Conservation (phyloP, 345 rosid species). For the Murraya paniculata region DNA sequence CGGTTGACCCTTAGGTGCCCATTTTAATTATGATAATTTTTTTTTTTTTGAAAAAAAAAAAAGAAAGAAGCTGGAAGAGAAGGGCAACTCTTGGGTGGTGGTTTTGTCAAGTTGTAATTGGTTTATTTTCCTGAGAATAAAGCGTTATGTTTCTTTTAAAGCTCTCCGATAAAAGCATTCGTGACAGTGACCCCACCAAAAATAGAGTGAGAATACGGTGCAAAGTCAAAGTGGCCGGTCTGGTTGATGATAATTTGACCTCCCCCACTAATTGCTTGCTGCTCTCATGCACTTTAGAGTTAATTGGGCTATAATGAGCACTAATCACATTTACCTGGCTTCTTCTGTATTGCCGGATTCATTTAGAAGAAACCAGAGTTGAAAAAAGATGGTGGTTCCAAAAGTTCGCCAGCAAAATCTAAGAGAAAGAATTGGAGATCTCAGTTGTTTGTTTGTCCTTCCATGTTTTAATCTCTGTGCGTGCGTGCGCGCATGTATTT, state of each 20-base stretch:
- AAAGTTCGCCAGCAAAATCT: neutral
- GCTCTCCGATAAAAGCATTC: neutral
- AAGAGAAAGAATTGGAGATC: neutral
- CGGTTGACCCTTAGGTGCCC: conserved; percentile 19
- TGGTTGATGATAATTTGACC: neutral
- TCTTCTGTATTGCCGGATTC: neutral
- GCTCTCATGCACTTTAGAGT: neutral
- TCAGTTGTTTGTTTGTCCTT: neutral
- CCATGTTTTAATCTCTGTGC: neutral
- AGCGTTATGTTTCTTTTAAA: neutral
- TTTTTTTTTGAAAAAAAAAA: too few species aligned
- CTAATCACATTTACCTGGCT: neutral
- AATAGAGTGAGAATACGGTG: neutral
- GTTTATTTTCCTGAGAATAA: neutral
- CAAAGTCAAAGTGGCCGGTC: conserved; percentile 14
- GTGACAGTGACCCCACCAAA: neutral
- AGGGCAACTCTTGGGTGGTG: neutral
- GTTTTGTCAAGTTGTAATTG: neutral
- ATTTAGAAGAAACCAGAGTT: neutral
- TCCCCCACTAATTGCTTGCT: neutral
- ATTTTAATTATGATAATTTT: neutral
- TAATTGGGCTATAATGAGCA: too few species aligned
- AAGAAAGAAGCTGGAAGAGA: neutral
- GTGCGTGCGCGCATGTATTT: accelerated
- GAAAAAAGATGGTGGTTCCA: neutral